phyloP scores from a whole-genome alignment of 495 filamentous ascomycete species.

The Zalerion maritima region DNA sequence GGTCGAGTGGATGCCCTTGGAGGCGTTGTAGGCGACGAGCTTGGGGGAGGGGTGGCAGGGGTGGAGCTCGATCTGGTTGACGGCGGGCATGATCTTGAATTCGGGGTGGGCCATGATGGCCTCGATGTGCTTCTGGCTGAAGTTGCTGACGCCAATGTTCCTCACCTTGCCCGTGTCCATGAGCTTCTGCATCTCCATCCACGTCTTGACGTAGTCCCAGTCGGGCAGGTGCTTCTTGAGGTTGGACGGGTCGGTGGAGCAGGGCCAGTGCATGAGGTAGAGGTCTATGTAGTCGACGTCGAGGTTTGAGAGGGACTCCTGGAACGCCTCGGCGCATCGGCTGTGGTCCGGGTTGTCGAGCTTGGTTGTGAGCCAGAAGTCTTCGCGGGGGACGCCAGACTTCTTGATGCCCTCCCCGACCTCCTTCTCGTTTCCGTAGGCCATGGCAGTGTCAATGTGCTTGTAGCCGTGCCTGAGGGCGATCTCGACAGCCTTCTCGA shows the following conservation, averaged over 20 bases:
- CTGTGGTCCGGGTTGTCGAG: conserved; percentile 74
- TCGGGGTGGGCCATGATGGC: conserved; percentile 39
- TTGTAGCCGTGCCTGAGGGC: conserved; percentile 55
- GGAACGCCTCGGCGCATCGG: conserved; percentile 48
- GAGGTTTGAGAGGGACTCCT: conserved; percentile 52
- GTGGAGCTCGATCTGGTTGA: conserved; percentile 90
- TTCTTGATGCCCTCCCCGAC: conserved; percentile 68
- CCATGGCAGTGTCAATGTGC: conserved; percentile 52
- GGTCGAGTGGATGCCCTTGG: conserved; percentile 53
- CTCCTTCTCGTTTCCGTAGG: conserved; percentile 74
- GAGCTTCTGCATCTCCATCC: conserved; percentile 74
- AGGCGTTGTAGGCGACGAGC: conserved; percentile 55
- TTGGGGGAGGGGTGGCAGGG: conserved; percentile 69
- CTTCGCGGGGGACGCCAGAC: conserved; percentile 61
- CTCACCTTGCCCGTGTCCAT: conserved; percentile 63
- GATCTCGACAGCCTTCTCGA: conserved; percentile 48
- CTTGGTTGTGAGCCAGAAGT: conserved; percentile 85
- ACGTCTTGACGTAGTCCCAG: conserved; percentile 74
- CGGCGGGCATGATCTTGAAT: conserved; percentile 53
- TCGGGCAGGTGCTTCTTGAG: conserved; percentile 29
- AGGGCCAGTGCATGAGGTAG: conserved; percentile 79
- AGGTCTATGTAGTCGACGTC: conserved; percentile 69
- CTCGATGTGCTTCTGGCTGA: conserved; percentile 53
- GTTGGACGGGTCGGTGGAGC: conserved; percentile 28
- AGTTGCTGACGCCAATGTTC: conserved; percentile 75